Conservation (phyloP, 805 yeast genomes). For the Spathaspora hagerdaliae region DNA sequence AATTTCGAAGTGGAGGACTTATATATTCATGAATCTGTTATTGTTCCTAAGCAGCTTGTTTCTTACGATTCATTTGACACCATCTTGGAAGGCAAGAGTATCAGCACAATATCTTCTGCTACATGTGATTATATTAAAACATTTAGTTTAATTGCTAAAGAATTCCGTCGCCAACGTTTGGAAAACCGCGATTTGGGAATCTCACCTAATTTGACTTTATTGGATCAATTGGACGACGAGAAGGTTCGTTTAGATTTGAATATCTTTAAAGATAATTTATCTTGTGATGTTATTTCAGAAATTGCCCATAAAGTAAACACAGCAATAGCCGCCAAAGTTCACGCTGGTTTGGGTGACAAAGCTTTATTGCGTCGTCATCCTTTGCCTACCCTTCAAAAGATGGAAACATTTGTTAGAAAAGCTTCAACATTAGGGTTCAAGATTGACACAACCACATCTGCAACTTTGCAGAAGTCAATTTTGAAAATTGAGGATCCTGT, state of each 20-base stretch:
- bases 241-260: conserved; percentile 68
- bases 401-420: conserved; percentile 74
- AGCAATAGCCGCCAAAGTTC: conserved; percentile 78
- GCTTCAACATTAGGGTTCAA: conserved; percentile 61
- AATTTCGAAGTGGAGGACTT: conserved; percentile 70
- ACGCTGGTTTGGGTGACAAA: conserved; percentile 70
- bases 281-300: conserved; percentile 65
- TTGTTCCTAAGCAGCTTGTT: conserved; percentile 60
- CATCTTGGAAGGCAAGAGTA: conserved; percentile 34
- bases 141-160: conserved; percentile 58
- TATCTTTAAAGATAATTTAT: conserved; percentile 58
- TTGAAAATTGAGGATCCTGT: conserved; percentile 57
- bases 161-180: conserved; percentile 66
- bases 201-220: conserved; percentile 54
- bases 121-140: conserved; percentile 65
- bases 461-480: conserved; percentile 68
- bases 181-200: conserved; percentile 46
- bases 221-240: conserved; percentile 85
- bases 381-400: conserved; percentile 74
- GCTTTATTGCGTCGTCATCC: conserved; percentile 87
- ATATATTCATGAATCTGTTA: conserved; percentile 68
- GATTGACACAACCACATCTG: conserved; percentile 71
- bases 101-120: conserved; percentile 41
- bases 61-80: conserved; percentile 53
- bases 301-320: conserved; percentile 75